Base-by-base conservation (phyloP, 164 flowering plant species). In the Stephania japonica region DNA sequence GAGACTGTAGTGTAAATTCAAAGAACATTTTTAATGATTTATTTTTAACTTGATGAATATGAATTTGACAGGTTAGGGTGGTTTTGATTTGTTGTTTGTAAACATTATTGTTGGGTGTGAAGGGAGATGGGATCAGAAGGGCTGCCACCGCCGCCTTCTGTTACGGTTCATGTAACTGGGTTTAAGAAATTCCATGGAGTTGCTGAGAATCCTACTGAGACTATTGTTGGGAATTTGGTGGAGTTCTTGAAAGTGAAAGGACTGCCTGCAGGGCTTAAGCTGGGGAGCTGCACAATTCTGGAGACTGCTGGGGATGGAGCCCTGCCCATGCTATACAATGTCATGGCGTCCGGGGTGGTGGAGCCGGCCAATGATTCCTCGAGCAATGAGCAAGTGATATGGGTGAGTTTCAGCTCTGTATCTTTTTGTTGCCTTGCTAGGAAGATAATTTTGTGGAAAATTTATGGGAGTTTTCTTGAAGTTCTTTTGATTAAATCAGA, bases 271-370 rank as follows among this genome's bases (percentile, higher is more conserved):
- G 95, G 93, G 62, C 19, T 92, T 67, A 80, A 76, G 73, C 84
- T 94, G 59, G 98, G 95, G 18, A 91, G 87, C 77, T 94, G 93
- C 84, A 89, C n/a, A 67, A 71, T 92, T 81, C 98, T 94, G 73
- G 97, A 94, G 81, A 85, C 97, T 47, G 98, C 97, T 0, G 98
- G 98, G 21, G 83, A 90, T 23, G 97, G 98, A n/a, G 91, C 97
- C 0, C 77, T 89, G 63, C 79, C 67, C 63, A 73, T 88, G 7
- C 87, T 94, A n/a, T 79, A 88, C 74, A 83, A 92, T 83, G 84
- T 87, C 23, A 70, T 94, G 80, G 84, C 90, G 68, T 80, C 92
- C 75, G 84, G 89, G 42, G 38, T 91, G 42, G 75, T 43, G 23
- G 80, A 44, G 65, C 77, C 80, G 50, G 83, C 75, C 44, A 70